Evolutionary conservation across 2,329 filamentous ascomycete species (phyloP), one percentile per base, ranked within the genome.

Genomic region (Diaporthe ampelina): DNA sequence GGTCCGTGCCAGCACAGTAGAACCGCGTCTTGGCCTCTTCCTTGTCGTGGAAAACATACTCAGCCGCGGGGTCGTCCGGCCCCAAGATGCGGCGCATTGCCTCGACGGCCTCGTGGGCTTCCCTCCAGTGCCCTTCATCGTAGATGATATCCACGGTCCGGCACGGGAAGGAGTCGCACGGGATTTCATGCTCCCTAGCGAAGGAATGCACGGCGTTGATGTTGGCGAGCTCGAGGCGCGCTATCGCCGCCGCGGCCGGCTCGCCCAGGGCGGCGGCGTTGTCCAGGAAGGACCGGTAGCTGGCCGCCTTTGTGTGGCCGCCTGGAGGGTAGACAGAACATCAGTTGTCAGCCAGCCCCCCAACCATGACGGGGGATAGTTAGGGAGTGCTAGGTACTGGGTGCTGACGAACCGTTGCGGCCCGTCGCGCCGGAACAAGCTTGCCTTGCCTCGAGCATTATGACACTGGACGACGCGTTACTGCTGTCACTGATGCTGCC

Each of bases 371-470:
- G 15, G 65, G 35, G 52, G 63, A 1, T 1, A 70, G 13, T 40
- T 4, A 40, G 37, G 48, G 3, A 63, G 50, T 29, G 11, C 37
- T 57, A 21, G 21, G 11, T 40, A 40, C 37, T 40, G 37, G 37
- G 11, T 40, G 75, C 73, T 61, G 81, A 82, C 86, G 87, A 75
- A 82, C 86, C 87, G 75, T 89, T 89, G 77, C 91, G 85, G 19
- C 91, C 91, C 0, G 91, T 93, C 2, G 91, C 91, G 68, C 91
- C 91, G 81, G 90, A 93, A 77, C 90, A 92, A 9, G 90, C 89
- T 79, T 92, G 89, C 74, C 91, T 84, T 15, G 91, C 91, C 80
- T 94, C 91, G 8, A 93, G 83, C 85, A 93, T 88, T 3, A 93
- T 85, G 4, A 93, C 83, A 65, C 86, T 83, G 37, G 82, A 80